These are phyloP conservation scores for Starmera pachycereana DNA, from an alignment of 805 yeast genomes.

Conservation along the genomic window DNA sequence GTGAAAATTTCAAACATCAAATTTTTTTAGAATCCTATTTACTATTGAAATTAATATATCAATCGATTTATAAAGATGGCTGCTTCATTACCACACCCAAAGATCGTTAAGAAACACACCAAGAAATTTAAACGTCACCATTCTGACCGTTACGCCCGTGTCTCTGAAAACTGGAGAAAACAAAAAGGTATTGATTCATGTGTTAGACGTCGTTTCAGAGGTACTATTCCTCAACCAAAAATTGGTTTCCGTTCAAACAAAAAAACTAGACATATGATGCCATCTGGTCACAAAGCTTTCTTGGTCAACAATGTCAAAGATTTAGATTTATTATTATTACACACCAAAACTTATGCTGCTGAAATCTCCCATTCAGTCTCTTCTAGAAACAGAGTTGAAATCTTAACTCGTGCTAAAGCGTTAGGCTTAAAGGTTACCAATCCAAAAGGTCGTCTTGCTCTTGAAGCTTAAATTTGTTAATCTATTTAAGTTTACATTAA, in stretches of 20 bases:
- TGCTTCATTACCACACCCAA: conserved; percentile 96
- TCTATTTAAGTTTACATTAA: no score
- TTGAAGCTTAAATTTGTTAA: conserved; percentile 69
- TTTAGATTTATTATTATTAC: conserved; percentile 90
- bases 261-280: conserved; percentile 90
- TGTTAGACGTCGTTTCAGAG: conserved; percentile 99
- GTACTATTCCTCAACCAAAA: conserved; percentile 97
- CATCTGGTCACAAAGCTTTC: conserved; percentile 98
- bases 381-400: conserved; percentile 95
- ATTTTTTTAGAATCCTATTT: no score
- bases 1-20: no score
- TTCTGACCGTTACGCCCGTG: conserved; percentile 99
- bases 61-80: conserved; percentile 56
- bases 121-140: conserved; percentile 99
- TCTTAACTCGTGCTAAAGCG: conserved; percentile 95
- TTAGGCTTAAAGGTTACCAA: conserved; percentile 98
- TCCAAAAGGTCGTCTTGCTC: conserved; percentile 96
- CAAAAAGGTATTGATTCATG: conserved; percentile 99
- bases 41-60: background rate
- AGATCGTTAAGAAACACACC: conserved; percentile 99
- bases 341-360: conserved; percentile 98
- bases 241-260: conserved; percentile 99
- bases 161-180: conserved; percentile 98
- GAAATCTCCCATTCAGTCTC: conserved; percentile 99
- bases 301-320: conserved; percentile 87